Base-by-base conservation (phyloP, 2,329 filamentous ascomycete species). In the Paecilomyces fulvus region DNA sequence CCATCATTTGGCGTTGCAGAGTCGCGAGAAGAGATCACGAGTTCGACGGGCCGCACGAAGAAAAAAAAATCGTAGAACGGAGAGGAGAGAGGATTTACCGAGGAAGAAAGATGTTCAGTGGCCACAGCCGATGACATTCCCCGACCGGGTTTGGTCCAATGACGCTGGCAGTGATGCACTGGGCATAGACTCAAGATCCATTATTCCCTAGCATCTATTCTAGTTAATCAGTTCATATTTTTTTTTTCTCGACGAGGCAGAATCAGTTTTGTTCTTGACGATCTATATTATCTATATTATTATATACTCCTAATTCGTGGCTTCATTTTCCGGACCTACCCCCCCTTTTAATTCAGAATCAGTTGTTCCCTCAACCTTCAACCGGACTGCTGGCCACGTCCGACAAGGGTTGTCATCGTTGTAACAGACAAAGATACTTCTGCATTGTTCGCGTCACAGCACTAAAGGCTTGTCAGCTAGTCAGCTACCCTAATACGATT, bases 301-400 rank as follows among this genome's bases (percentile, higher is more conserved):
- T n/a, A n/a, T 43, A 43, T 6, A 43, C 37, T 43, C n/a, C 37
- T 43, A n/a, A 4, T 43, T 17, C n/a, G 12, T 7, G 12, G 37
- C n/a, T 17, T 43, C 37, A 43, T n/a, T 17, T 6, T 17, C n/a
- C 37, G 37, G 37, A 43, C 20, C n/a, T 43, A 17, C 37, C 37
- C 37, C 37, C 37, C 37, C 37, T 17, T 17, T 43, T 43, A 43
- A 43, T 43, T 28, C 8, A 43, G 8, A 43, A 43, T 43, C 37
- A 17, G 37, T 43, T 43, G 4, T 43, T 43, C 20, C 37, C 37
- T 43, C 20, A 43, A 17, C 17, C n/a, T 43, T 43, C 20, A 49
- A 49, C 21, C 30, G 28, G 48, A 37, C 43, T 55, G 53, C 46
- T 49, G 25, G 37, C 33, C 55, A 53, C 17, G 50, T 56, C 55